These are phyloP conservation scores for Allium cepa DNA, from an alignment of 106 monocot species.

Conservation along the genomic window DNA sequence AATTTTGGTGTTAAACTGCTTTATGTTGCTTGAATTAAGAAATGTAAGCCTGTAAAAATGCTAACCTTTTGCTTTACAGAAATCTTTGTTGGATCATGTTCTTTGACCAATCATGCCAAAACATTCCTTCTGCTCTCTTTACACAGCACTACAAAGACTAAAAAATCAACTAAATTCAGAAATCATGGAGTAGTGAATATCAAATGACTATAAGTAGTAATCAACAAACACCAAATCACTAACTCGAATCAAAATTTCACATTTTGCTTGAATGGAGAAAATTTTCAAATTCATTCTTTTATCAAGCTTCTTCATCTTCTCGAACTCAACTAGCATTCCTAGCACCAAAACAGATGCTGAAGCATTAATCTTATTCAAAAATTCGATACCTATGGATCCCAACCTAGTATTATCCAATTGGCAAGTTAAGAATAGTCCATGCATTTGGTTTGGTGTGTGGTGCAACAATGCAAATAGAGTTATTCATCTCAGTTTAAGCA, in stretches of 20 bases:
- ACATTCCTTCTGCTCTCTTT: conserved; percentile 6
- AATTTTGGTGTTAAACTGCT: too few relatives aligned
- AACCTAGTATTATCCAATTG: conserved; percentile 50
- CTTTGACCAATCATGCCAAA: conserved; percentile 3
- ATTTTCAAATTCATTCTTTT: conserved; percentile 10
- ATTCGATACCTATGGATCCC: conserved; percentile 29
- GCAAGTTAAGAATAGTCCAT: conserved; percentile 24
- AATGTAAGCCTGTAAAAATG: too few relatives aligned
- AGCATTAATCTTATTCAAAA: conserved; percentile 55
- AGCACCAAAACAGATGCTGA: conserved; percentile 41
- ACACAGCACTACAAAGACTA: conserved; percentile 6
- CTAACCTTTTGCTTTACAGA: background rate
- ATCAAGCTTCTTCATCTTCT: conserved; percentile 20
- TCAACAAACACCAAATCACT: too few relatives aligned
- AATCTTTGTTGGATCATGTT: background rate
- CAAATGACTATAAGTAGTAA: too few relatives aligned
- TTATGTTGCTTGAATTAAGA: too few relatives aligned
- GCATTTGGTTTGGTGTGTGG: conserved; percentile 61
- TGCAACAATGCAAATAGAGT: conserved; percentile 41
- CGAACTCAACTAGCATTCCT: conserved; percentile 3
- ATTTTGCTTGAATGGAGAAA: conserved; percentile 16
- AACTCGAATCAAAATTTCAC: too few relatives aligned
- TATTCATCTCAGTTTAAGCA: conserved; percentile 37
- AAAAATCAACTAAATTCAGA: background rate
- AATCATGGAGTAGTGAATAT: too few relatives aligned